Conservation (phyloP, 768 basidiomycete genomes). For the Kondoa subrosea region DNA sequence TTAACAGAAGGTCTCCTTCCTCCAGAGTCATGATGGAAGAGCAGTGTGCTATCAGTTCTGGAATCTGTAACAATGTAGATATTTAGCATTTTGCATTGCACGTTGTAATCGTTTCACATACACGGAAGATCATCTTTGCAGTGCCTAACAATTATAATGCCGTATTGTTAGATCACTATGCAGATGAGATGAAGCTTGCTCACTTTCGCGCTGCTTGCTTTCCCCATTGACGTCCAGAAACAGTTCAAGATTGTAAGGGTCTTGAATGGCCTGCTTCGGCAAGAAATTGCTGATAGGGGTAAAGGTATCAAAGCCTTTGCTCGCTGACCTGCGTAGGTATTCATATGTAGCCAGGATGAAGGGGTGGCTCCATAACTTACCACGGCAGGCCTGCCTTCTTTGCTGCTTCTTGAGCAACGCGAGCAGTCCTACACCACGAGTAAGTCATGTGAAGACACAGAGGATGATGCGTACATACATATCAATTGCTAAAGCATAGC, state of each 20-base stretch:
- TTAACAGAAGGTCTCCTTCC: constrained; percentile 37
- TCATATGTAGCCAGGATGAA: no score
- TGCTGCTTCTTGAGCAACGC: constrained; percentile 82
- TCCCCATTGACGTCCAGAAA: constrained; percentile 56
- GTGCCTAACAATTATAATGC: background rate
- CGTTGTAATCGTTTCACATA: background rate
- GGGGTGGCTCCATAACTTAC: constrained; percentile 92
- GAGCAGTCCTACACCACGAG: constrained; percentile 39
- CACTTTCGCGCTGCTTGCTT: constrained; percentile 68
- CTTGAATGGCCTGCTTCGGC: constrained; percentile 48
- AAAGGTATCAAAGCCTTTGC: constrained; percentile 82
- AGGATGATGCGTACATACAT: no score
- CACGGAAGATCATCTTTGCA: constrained; percentile 4
- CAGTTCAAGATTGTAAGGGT: constrained; percentile 60
- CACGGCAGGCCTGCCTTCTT: constrained; percentile 92
- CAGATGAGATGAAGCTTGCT: constrained; percentile 34
- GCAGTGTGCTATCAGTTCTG: constrained; percentile 68
- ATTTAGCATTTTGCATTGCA: background rate
- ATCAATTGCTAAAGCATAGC: constrained; percentile 42
- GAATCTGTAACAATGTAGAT: constrained; percentile 38
- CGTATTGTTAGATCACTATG: background rate
- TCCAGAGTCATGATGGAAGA: constrained; percentile 96
- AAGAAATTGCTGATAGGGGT: constrained; percentile 57
- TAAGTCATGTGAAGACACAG: background rate
- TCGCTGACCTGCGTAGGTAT: no score